phyloP scores from a whole-genome alignment of 2,329 filamentous ascomycete species.

The Fusarium decemcellulare region DNA sequence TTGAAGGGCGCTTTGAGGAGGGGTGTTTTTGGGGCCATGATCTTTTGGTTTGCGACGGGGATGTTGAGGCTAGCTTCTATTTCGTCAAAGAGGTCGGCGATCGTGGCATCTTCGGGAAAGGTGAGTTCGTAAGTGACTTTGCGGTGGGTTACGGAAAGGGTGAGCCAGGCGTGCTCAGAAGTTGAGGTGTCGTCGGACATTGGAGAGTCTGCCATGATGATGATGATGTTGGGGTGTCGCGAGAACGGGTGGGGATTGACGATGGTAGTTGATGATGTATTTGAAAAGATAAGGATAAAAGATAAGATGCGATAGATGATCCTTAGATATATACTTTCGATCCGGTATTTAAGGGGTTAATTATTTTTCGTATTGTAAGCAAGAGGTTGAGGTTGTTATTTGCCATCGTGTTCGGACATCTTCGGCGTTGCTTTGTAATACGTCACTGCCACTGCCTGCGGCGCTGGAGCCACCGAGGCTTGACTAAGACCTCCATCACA shows the following conservation, averaged over 20 bases:
- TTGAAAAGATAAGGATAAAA: neutral
- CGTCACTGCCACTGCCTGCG: slow-evolving; percentile 48
- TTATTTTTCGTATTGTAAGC: slow-evolving; percentile 6
- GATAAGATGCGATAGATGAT: neutral
- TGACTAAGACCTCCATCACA: neutral
- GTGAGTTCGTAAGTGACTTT: slow-evolving; percentile 60
- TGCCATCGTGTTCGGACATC: slow-evolving; percentile 41
- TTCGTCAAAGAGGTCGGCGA: slow-evolving; percentile 71
- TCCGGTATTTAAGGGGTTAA: slow-evolving; percentile 1
- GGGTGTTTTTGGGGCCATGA: slow-evolving; percentile 75
- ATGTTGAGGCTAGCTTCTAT: slow-evolving; percentile 71
- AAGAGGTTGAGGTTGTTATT: neutral
- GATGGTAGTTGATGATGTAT: neutral
- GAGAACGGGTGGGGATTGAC: slow-evolving; percentile 30
- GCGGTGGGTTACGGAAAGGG: slow-evolving; percentile 63
- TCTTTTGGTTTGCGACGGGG: slow-evolving; percentile 75
- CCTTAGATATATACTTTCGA: slow-evolving; percentile 15
- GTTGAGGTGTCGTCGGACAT: slow-evolving; percentile 37
- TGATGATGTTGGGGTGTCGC: slow-evolving; percentile 1
- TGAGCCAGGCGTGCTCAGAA: slow-evolving; percentile 51
- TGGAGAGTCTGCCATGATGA: slow-evolving; percentile 37
- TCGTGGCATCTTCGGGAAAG: slow-evolving; percentile 61
- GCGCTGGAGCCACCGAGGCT: slow-evolving; percentile 7
- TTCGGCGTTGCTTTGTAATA: slow-evolving; percentile 60
- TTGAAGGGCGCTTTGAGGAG: slow-evolving; percentile 76